Percentiles rank a stretch among this genome's conserved stretches.
Conservation (phyloP, 2,329 filamentous ascomycete species). For the Catunica adiposa region DNA sequence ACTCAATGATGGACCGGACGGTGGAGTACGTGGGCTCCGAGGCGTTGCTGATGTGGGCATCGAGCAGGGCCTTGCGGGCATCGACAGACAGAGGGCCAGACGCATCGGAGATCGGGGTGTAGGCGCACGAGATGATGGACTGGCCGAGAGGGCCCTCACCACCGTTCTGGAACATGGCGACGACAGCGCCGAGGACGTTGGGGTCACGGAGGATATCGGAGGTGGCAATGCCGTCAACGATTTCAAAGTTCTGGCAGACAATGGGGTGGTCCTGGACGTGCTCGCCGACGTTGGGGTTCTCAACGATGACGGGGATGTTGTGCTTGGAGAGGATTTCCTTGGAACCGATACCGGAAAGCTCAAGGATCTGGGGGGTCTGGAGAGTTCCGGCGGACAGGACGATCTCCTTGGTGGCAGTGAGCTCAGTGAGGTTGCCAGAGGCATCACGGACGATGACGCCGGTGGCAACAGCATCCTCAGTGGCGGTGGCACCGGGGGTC, state of each 20-base stretch:
- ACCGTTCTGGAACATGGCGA: slow-evolving; percentile 23
- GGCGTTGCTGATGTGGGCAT: slow-evolving; percentile 15
- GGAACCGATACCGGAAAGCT: slow-evolving; percentile 33
- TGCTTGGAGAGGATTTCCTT: slow-evolving; percentile 25
- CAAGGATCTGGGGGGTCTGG: slow-evolving; percentile 34
- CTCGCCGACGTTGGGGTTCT: slow-evolving; percentile 39
- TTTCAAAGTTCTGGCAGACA: slow-evolving; percentile 25
- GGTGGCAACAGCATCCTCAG: slow-evolving; percentile 20
- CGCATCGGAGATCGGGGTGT: slow-evolving; percentile 21
- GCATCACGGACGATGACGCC: slow-evolving; percentile 19
- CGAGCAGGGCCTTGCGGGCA: slow-evolving; percentile 18
- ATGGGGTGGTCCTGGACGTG: slow-evolving; percentile 38
- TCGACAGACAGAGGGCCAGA: slow-evolving; percentile 18
- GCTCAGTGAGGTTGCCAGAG: slow-evolving; percentile 14
- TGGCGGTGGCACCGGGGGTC: slow-evolving; percentile 16
- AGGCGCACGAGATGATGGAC: slow-evolving; percentile 24
- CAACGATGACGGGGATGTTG: slow-evolving; percentile 29
- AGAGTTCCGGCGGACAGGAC: slow-evolving; percentile 34
- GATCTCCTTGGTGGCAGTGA: slow-evolving; percentile 27
- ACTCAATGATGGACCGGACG: slow-evolving; percentile 19
- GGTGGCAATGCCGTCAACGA: slow-evolving; percentile 20
- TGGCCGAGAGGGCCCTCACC: slow-evolving; percentile 23
- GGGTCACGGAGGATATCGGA: slow-evolving; percentile 23
- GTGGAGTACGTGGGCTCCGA: slow-evolving; percentile 16
- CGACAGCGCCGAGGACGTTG: slow-evolving; percentile 19